phyloP scores from a whole-genome alignment of 257 asterid genomes.

The Lithospermum erythrorhizon region DNA sequence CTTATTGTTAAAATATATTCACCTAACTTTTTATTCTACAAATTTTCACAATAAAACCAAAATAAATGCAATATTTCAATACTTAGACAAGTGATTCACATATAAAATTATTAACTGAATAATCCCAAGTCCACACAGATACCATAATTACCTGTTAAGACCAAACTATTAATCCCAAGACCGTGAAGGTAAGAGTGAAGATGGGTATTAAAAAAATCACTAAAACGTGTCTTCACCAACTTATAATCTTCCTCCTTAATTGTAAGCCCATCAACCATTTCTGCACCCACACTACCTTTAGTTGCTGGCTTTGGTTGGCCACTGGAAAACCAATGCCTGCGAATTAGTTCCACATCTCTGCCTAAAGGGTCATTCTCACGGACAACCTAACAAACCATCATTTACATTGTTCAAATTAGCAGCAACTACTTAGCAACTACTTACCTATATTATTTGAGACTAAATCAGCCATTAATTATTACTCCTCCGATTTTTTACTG shows the following conservation, averaged over 20 bases:
- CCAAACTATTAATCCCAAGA: conserved; percentile 36
- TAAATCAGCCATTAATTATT: too few species aligned
- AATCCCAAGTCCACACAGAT: too few species aligned
- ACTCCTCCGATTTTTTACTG: too few species aligned
- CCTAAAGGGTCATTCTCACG: conserved; percentile 87
- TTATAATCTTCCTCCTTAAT: conserved; percentile 66
- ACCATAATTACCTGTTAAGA: conserved; percentile 38
- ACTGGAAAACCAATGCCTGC: conserved; percentile 41
- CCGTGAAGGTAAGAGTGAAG: conserved; percentile 72
- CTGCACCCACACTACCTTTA: conserved; percentile 68
- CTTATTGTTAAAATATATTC: too few species aligned
- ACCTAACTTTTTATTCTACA: too few species aligned
- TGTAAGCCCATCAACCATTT: conserved; percentile 61
- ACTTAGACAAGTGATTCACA: too few species aligned
- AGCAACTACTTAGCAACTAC: too few species aligned
- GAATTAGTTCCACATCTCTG: conserved; percentile 72
- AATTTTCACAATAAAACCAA: too few species aligned
- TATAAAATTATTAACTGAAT: too few species aligned
- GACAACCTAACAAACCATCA: conserved; percentile 38
- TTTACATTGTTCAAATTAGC: too few species aligned
- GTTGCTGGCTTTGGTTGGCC: conserved; percentile 68
- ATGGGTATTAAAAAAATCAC: conserved; percentile 79
- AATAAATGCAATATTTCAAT: too few species aligned
- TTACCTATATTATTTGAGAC: too few species aligned
- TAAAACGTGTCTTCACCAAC: conserved; percentile 81